Evolutionary conservation across 257 asterid species (phyloP).

Genomic region (Thymus mandschuricus): DNA sequence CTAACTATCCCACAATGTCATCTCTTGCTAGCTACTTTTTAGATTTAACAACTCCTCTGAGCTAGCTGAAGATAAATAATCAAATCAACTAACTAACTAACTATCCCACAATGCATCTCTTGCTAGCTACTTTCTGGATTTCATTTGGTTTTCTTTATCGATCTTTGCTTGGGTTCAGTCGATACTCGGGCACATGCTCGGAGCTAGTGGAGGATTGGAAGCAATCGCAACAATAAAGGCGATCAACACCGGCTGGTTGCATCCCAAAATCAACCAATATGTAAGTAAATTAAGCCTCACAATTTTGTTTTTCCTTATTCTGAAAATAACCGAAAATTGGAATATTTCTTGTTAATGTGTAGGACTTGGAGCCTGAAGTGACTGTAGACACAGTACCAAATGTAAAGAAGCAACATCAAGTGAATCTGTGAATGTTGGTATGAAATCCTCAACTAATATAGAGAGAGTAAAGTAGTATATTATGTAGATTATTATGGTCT

Average conservation of each 20-base stretch:
- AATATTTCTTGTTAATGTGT: background rate
- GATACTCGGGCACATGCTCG: background rate
- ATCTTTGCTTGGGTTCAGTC: background rate
- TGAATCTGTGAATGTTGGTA: slow-evolving; percentile 7
- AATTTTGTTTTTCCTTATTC: no score
- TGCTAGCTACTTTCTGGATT: no score
- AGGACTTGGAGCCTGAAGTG: slow-evolving; percentile 10
- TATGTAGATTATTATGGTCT: background rate
- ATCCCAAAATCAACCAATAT: slow-evolving; percentile 20
- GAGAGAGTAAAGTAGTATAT: background rate
- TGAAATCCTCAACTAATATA: background rate
- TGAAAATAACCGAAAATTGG: no score
- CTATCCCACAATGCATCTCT: no score
- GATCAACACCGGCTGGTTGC: slow-evolving; percentile 9
- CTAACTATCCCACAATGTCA: no score
- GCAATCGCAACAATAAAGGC: background rate
- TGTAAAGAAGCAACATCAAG: slow-evolving; percentile 21
- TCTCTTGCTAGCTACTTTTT: no score
- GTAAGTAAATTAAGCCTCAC: background rate
- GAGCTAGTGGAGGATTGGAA: background rate
- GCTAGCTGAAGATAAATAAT: background rate
- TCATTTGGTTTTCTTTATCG: no score
- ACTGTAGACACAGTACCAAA: slow-evolving; percentile 17
- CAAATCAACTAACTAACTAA: no score
- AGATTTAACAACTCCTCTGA: slow-evolving; percentile 13